These are phyloP conservation scores for Fusarium floridanum DNA, from an alignment of 2,329 filamentous ascomycete species.

Conservation along the genomic window DNA sequence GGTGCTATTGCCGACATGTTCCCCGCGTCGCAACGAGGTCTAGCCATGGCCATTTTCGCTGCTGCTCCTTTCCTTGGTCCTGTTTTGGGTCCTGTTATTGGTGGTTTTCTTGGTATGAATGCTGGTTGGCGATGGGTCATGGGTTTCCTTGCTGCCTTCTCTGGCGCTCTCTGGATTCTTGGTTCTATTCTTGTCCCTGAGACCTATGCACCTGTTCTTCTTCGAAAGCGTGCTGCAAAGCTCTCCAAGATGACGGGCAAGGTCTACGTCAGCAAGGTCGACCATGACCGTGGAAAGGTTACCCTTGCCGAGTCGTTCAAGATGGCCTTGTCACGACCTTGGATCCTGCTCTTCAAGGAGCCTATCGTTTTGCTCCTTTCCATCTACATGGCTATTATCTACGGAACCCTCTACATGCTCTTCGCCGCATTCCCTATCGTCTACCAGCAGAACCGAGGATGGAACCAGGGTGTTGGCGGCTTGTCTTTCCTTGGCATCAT, in stretches of 20 bases:
- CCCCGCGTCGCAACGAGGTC: conserved; percentile 81
- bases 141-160: conserved; percentile 82
- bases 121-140: conserved; percentile 85
- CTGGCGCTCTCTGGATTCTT: conserved; percentile 72
- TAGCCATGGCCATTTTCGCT: conserved; percentile 85
- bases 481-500: conserved; percentile 39
- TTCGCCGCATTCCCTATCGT: conserved; percentile 77
- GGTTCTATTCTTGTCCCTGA: conserved; percentile 87
- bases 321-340: conserved; percentile 75
- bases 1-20: conserved; percentile 85
- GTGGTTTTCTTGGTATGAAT: conserved; percentile 77
- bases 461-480: conserved; percentile 35
- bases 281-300: conserved; percentile 49
- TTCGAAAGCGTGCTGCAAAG: conserved; percentile 53
- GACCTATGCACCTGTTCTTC: conserved; percentile 83
- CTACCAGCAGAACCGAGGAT: conserved; percentile 64
- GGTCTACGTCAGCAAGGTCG: conserved; percentile 35
- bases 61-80: conserved; percentile 82
- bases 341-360: conserved; percentile 65
- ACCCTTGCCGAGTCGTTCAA: conserved; percentile 62
- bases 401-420: conserved; percentile 79
- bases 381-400: conserved; percentile 84
- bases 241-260: conserved; percentile 38
- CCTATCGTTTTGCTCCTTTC: conserved; percentile 84
- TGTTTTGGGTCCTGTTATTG: conserved; percentile 63